Evolutionary conservation across 2,329 filamentous ascomycete genomes (phyloP).

Genomic region (Elsinoe ampelina): DNA sequence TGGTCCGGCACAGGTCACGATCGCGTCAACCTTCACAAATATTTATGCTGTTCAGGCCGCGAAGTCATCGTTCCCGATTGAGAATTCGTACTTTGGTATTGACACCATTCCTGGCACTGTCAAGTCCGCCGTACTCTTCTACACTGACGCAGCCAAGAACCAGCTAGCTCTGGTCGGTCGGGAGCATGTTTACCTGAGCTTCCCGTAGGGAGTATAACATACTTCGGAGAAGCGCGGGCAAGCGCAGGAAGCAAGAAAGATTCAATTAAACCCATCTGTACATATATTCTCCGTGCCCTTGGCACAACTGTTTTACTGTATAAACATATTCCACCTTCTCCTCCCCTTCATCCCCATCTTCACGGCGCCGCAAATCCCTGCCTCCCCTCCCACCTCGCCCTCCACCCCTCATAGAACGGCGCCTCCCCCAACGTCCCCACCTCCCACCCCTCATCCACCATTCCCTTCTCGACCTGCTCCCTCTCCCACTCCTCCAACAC

Average conservation of each 20-base stretch:
- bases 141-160: slow-evolving; percentile 7
- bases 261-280: background rate
- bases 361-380: slow-evolving; percentile 46
- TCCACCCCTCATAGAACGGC: slow-evolving; percentile 69
- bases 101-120: slow-evolving; percentile 9
- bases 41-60: slow-evolving; percentile 6
- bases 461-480: slow-evolving; percentile 56
- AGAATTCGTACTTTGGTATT: slow-evolving; percentile 4
- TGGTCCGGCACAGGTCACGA: slow-evolving; percentile 11
- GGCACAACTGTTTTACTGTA: slow-evolving; percentile 12
- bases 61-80: slow-evolving; percentile 3
- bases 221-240: too few relatives aligned
- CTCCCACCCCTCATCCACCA: slow-evolving; percentile 55
- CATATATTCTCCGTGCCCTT: background rate
- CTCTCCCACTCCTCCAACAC: slow-evolving; percentile 52
- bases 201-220: background rate
- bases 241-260: background rate
- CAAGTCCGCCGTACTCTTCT: slow-evolving; percentile 14
- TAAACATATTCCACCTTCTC: background rate
- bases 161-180: slow-evolving; percentile 7
- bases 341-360: slow-evolving; percentile 21
- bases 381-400: slow-evolving; percentile 59
- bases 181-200: background rate
- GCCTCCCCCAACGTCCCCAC: slow-evolving; percentile 61
- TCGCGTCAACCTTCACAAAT: background rate